Evolutionary conservation across 768 basidiomycete species (phyloP), one percentile per base, ranked within the genome.

Genomic region (Astraeus odoratus): DNA sequence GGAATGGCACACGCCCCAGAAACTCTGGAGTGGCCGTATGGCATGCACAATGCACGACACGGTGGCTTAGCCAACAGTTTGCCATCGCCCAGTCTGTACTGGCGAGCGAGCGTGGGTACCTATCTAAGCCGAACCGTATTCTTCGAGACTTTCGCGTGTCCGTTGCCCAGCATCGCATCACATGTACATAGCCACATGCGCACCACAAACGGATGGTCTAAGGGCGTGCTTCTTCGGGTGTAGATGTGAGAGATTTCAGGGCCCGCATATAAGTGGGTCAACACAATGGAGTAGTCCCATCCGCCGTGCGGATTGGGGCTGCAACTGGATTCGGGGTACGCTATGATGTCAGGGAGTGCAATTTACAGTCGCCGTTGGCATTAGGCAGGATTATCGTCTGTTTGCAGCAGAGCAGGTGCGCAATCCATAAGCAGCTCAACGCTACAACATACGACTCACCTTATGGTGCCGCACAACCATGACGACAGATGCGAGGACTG

Each of bases 181-280:
- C 74, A 76, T 3, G 72, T 68, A 16, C 74, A 75, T n/a, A 65
- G 51, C 74, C 75, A 75, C 5, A 75, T 67, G 29, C 59, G 61
- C 19, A 51, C 55, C 7, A 65, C 59, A 51, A 73, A 75, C 1
- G 75, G 75, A 42, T 75, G 74, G 58, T 59, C 63, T 16, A 63
- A 41, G 1, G 74, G 68, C 33, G 64, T 65, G 27, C 47, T 43
- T 1, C 64, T 68, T 43, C 67, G 45, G 47, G 75, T 75, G 39
- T 61, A 71, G 20, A 76, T 62, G 1, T 57, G n/a, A n/a, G n/a
- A 59, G 3, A 64, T 53, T 1, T 63, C 61, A 9, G 65, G 64
- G 4, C 55, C 59, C 15, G 62, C 71, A 42, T 66, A 72, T 43
- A 65, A 71, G 50, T 60, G 61, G 44, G 71, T 65, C 19, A 60